Base-by-base conservation (phyloP, 1,139 yeast species). In the Citeromyces siamensis region DNA sequence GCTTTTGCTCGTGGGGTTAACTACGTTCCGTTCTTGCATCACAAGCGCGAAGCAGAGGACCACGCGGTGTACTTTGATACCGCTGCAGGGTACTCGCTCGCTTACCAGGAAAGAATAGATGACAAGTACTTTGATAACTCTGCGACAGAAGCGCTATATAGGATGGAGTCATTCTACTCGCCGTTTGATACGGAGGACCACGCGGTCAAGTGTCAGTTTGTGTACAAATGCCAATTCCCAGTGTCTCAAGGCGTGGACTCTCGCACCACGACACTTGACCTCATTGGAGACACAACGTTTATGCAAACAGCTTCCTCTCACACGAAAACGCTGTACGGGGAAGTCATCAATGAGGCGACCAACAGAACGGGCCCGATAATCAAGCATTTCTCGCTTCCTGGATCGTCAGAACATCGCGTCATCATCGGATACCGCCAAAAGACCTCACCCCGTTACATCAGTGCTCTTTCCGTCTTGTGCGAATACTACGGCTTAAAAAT, bases 11-110 rank as follows among this genome's bases (percentile, higher is more conserved):
- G 68, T 45, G 69, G 60, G 42, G 74, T 61, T 46, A 66, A 62
- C 44, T 55, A 58, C 43, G 44, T 52, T 6, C 75, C 85, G 12
- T 70, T 75, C 46, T 77, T 84, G 47, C 83, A 78, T 42, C 79
- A 83, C 55, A 75, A 71, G 53, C 67, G 84, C 43, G 93, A 83
- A 56, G 71, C 74, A 36, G 81, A 75, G 13, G 90, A 82, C 54
- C 95, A 86, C 52, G 96, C 95, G 1, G 94, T 86, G 19, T 90
- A 82, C 59, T 85, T 90, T 55, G 95, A 85, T 54, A 75, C 93
- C 21, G 62, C 73, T 20, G 55, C 54, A 10, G 48, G 50, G 21
- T 56, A 57, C 34, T 47, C 62, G 26, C 49, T 50, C 27, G 55
- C 59, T 40, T 58, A 59, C 45, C 86, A 81, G 56, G 67, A 69